phyloP scores from a whole-genome alignment of 73 alveolate species.

The Breviolum minutum region DNA sequence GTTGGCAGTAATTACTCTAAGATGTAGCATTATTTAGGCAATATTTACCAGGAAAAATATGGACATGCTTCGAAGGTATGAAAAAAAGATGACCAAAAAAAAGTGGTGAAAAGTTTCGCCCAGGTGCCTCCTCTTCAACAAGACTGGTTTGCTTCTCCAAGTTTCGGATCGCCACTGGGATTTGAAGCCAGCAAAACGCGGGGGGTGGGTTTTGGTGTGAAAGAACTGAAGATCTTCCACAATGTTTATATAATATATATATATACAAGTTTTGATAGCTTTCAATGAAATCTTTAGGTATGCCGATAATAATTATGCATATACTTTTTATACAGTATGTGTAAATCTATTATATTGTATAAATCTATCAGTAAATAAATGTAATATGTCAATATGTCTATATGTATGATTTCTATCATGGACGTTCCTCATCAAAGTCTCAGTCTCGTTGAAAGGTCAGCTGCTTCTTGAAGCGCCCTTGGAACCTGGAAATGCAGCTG shows the following conservation, averaged over 20 bases:
- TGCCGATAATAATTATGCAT: no score
- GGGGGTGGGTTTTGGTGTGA: background rate
- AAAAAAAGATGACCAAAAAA: no score
- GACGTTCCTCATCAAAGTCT: background rate
- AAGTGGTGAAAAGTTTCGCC: background rate
- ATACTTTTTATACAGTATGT: no score
- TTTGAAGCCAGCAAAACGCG: background rate
- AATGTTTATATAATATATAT: no score
- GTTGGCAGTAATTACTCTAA: background rate
- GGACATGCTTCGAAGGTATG: background rate
- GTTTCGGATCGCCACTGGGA: background rate
- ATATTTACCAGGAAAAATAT: no score
- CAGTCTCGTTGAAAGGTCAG: background rate
- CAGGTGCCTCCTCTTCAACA: constrained; percentile 62
- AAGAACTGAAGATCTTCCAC: no score
- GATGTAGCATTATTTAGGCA: background rate
- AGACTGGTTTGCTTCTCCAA: constrained; percentile 46
- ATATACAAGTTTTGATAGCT: no score
- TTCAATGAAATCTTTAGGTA: no score
- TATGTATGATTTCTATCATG: no score
- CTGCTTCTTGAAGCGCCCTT: background rate
- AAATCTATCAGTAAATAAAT: no score
- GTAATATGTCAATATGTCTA: no score
- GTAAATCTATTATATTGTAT: no score
- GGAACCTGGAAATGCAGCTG: constrained; percentile 12